Base-by-base conservation (phyloP, 305 asterid genomes). In the Petunia hybrid region DNA sequence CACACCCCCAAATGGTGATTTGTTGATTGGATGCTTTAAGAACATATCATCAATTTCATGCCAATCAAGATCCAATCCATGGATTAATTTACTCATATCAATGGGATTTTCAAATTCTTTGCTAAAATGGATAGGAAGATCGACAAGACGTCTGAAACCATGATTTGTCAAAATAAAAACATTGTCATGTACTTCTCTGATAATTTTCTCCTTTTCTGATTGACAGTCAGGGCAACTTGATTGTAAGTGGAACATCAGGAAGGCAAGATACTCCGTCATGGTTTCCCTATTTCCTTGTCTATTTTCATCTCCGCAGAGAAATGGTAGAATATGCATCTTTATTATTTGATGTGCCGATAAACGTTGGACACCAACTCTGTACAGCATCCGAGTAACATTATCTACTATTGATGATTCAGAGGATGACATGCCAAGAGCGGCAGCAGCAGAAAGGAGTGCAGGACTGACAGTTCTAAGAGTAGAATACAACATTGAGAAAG, bases 291-390 rank as follows among this genome's bases (percentile, higher is more conserved):
- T 22, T 22, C 31, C 31, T 22, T 22, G 31, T 22, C 31, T 22
- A 22, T 22, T 22, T 22, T 22, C 31, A 22, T 22, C 31, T 22
- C 31, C 31, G 0, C 31, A 22, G 31, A 22, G 31, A 22, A 22
- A 22, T 22, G 31, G 31, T 22, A 22, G 31, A 22, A 22, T 22
- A 22, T 22, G 31, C 31, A 22, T 22, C 31, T 22, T 22, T 22
- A 22, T 22, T 22, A 22, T 22, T 22, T 22, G 31, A 22, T 22
- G 31, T 22, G 31, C 91, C 62, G 97, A 92, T 88, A 95, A 86
- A 83, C 67, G 91, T 89, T 95, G 99, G 65, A 95, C 93, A 51
- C 99, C 99, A 13, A 93, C 85, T 87, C 85, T 91, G 69, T 89
- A 86, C 83, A 95, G 97, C 99, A 95, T 87, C 81, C 86, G 88